phyloP scores from a whole-genome alignment of 139 green algal species.

The Penium margaritaceum region DNA sequence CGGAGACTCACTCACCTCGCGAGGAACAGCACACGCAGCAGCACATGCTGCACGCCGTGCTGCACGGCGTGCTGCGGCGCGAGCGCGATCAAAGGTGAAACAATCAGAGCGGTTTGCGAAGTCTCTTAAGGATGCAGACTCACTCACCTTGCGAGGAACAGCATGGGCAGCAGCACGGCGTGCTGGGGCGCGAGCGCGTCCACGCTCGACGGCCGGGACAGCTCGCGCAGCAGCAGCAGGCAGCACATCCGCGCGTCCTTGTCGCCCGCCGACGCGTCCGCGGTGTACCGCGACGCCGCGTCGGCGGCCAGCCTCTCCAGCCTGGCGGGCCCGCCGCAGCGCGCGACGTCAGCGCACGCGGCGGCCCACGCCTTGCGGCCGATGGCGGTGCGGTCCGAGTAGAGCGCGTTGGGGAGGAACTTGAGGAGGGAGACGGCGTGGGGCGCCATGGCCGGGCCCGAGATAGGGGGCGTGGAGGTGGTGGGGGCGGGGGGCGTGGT shows the following conservation, averaged over 20 bases:
- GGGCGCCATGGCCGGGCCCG: background rate
- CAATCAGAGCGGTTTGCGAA: too few relatives aligned
- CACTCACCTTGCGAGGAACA: constrained; percentile 32
- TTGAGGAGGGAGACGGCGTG: constrained; percentile 13
- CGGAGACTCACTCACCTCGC: too few relatives aligned
- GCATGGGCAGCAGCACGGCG: constrained; percentile 27
- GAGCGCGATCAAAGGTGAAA: too few relatives aligned
- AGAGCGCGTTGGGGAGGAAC: background rate
- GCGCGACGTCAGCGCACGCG: constrained; percentile 54
- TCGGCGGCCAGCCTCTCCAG: constrained; percentile 58
- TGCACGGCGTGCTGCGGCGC: too few relatives aligned
- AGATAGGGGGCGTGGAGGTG: too few relatives aligned
- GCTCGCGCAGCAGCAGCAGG: constrained; percentile 32
- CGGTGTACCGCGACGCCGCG: constrained; percentile 49
- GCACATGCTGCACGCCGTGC: too few relatives aligned
- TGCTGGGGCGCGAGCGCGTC: background rate
- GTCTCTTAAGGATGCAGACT: too few relatives aligned
- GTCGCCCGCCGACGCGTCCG: constrained; percentile 32
- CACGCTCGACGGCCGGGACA: constrained; percentile 5
- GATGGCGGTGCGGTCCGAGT: constrained; percentile 2
- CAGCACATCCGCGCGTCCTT: constrained; percentile 38
- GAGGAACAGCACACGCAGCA: too few relatives aligned
- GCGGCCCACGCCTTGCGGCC: constrained; percentile 57
- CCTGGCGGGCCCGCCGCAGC: constrained; percentile 49
- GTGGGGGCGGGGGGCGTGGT: background rate